phyloP scores from a whole-genome alignment of 495 filamentous ascomycete genomes.

The Penicillium subrubescens region DNA sequence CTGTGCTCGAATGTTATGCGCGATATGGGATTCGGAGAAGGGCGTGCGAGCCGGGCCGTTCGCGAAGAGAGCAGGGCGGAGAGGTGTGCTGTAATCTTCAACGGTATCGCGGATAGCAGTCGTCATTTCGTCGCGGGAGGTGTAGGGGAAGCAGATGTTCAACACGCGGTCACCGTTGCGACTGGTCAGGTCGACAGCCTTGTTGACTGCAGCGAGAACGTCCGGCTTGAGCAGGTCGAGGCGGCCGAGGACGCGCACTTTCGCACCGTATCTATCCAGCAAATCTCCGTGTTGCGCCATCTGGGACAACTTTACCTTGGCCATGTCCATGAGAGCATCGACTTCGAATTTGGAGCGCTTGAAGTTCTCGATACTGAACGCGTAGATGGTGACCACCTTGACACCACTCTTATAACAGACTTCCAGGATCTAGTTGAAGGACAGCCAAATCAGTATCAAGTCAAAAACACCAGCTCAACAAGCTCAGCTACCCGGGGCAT shows the following conservation, averaged over 20 bases:
- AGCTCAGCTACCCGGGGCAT: slow-evolving; percentile 7
- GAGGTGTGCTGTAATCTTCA: slow-evolving; percentile 72
- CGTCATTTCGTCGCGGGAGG: slow-evolving; percentile 93
- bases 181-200: slow-evolving; percentile 78
- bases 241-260: slow-evolving; percentile 80
- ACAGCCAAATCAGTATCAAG: neutral
- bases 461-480: neutral
- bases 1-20: slow-evolving; percentile 72
- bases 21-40: slow-evolving; percentile 85
- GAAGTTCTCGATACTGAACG: slow-evolving; percentile 99
- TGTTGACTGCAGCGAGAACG: slow-evolving; percentile 83
- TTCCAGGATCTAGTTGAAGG: slow-evolving; percentile 71
- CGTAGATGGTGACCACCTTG: slow-evolving; percentile 94
- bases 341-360: slow-evolving; percentile 98
- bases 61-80: slow-evolving; percentile 39
- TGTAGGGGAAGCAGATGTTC: slow-evolving; percentile 98
- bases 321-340: slow-evolving; percentile 96
- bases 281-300: slow-evolving; percentile 91
- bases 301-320: slow-evolving; percentile 88
- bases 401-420: slow-evolving; percentile 96
- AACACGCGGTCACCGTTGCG: slow-evolving; percentile 80
- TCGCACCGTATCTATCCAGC: slow-evolving; percentile 88
- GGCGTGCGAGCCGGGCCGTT: slow-evolving; percentile 55
- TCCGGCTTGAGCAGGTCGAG: slow-evolving; percentile 78
- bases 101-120: slow-evolving; percentile 87